Conservation (phyloP, 2,329 filamentous ascomycete genomes). For the Leptographium flavum region DNA sequence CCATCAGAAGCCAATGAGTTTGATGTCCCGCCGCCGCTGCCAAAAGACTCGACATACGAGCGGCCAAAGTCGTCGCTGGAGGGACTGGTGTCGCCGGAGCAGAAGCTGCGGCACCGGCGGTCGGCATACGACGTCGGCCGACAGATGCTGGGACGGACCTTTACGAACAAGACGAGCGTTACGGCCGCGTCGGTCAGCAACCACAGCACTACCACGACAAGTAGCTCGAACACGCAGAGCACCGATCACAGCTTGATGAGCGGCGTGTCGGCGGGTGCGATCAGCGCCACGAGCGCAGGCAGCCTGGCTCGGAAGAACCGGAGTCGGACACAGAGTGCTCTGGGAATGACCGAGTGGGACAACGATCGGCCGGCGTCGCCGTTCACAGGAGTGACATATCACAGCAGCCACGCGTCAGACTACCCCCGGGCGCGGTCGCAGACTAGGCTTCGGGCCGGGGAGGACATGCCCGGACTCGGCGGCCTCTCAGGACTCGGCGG, state of each 20-base stretch:
- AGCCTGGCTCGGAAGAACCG: conserved; percentile 70
- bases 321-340: conserved; percentile 43
- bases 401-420: conserved; percentile 67
- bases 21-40: conserved; percentile 39
- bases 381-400: conserved; percentile 73
- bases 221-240: conserved; percentile 54
- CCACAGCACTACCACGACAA: conserved; percentile 52
- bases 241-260: conserved; percentile 88
- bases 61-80: conserved; percentile 47
- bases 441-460: conserved; percentile 37
- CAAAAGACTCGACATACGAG: conserved; percentile 26
- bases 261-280: conserved; percentile 73
- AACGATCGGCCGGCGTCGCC: conserved; percentile 44
- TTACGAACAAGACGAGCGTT: conserved; percentile 75
- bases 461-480: conserved; percentile 29
- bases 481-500: conserved; percentile 61
- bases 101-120: conserved; percentile 48
- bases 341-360: conserved; percentile 45
- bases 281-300: conserved; percentile 90
- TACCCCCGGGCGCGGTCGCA: conserved; percentile 46
- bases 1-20: neutral
- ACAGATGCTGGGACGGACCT: conserved; percentile 58
- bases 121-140: conserved; percentile 67
- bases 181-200: conserved; percentile 65
- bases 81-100: conserved; percentile 20